These are phyloP conservation scores for Diaporthe citri DNA, from an alignment of 2,329 filamentous ascomycete genomes.

Conservation along the genomic window DNA sequence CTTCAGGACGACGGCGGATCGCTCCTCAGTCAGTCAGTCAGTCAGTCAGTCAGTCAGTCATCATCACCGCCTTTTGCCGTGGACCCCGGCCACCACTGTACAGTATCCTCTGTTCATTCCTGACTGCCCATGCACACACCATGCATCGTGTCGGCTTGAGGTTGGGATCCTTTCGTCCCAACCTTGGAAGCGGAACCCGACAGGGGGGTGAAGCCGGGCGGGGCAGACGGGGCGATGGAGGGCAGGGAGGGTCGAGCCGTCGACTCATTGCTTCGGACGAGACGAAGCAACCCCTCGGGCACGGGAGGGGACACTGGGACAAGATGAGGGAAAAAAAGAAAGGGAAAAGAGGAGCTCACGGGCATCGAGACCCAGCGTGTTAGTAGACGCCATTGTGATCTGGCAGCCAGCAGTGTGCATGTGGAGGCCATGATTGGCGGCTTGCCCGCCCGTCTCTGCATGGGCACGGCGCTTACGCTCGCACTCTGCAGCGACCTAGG, in stretches of 20 bases:
- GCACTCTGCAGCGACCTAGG: constrained; percentile 31
- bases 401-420: constrained; percentile 35
- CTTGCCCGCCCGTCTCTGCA: constrained; percentile 31
- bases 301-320: neutral
- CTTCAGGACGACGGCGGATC: constrained; percentile 5
- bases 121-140: neutral
- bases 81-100: neutral
- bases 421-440: constrained; percentile 36
- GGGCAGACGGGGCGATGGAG: neutral
- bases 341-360: neutral
- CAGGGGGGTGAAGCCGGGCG: neutral
- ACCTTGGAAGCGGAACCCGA: constrained; percentile 5
- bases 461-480: constrained; percentile 37
- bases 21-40: neutral
- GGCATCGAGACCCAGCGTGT: neutral
- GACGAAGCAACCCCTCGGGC: neutral
- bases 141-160: neutral
- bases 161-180: constrained; percentile 7
- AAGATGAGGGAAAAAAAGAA: neutral
- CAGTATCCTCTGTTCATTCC: neutral
- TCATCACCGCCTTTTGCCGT: constrained; percentile 30
- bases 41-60: neutral
- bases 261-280: constrained; percentile 17
- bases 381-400: constrained; percentile 39
- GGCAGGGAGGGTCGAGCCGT: constrained; percentile 5